Conservation (phyloP, 805 yeast genomes). For the Candida caryicola region DNA sequence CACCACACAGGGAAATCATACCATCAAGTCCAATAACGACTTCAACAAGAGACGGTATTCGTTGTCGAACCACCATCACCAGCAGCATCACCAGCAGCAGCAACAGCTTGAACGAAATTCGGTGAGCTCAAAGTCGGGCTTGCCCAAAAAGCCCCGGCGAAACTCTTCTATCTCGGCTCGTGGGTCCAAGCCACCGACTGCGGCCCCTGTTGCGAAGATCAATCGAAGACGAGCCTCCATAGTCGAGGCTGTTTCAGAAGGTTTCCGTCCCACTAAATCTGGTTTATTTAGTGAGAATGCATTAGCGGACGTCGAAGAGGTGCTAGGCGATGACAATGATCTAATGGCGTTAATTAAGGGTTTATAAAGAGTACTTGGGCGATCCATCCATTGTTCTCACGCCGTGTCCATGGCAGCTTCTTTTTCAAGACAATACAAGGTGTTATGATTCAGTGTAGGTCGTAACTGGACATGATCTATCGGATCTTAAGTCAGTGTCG, state of each 20-base stretch:
- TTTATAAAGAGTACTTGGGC: too few species aligned
- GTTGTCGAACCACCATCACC: conserved; percentile 10
- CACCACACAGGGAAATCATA: conserved; percentile 24
- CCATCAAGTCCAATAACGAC: conserved; percentile 25
- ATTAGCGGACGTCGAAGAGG: conserved; percentile 70
- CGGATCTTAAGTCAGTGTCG: too few species aligned
- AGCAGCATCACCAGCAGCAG: conserved; percentile 1
- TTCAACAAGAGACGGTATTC: conserved; percentile 25
- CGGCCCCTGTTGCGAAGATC: conserved; percentile 26
- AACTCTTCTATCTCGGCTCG: conserved; percentile 4
- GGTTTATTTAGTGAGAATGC: conserved; percentile 78
- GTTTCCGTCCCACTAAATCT: conserved; percentile 67
- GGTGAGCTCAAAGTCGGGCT: conserved; percentile 4
- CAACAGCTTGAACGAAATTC: conserved; percentile 6
- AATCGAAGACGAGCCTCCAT: conserved; percentile 61
- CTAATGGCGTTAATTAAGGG: conserved; percentile 42
- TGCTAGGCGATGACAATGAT: conserved; percentile 51
- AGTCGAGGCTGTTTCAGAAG: conserved; percentile 75
- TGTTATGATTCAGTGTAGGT: too few species aligned
- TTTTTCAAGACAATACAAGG: too few species aligned
- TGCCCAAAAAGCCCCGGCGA: conserved; percentile 4
- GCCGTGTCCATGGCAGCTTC: too few species aligned
- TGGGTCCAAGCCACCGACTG: conserved; percentile 1
- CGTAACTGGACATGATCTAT: too few species aligned
- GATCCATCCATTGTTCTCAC: too few species aligned